Evolutionary conservation across 495 filamentous ascomycete species (phyloP), one percentile per base, ranked within the genome.

Genomic region (Eremomyces bilateralis): DNA sequence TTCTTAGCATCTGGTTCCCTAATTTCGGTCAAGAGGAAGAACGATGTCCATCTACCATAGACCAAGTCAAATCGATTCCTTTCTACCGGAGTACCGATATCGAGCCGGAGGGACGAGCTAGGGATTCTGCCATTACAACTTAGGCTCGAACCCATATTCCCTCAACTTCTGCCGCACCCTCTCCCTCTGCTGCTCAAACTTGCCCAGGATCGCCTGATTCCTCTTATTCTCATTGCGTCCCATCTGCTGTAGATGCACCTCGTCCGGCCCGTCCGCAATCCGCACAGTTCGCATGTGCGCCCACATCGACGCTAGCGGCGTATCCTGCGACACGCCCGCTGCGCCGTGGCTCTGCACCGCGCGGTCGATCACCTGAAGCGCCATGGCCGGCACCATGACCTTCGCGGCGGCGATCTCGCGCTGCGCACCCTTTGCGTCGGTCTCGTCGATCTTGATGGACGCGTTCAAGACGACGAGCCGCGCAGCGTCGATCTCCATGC

Each of bases 201-300:
- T 74, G 32, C 60, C 61, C 33, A 42, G 16, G 21, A 62, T 58
- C 34, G 82, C 61, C 28, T 65, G 57, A 32, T 60, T 71, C 27
- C 65, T 53, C 56, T 67, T 73, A 49, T 83, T 90, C 63, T 94
- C 83, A 33, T 80, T 71, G 45, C 68, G 67, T 8, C 81, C 84
- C 57, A 93, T 62, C 53, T 93, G 83, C 58, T 90, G 77, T 52
- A 93, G 53, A 56, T 93, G 83, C 25, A 90, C 82, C 65, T 93
- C 84, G 55, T 92, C 84, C 0, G 83, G 83, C 4, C 83, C 84
- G 56, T 93, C 83, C 3, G 80, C 83, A 47, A 93, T 69, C 35
- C 80, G 62, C 43, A 93, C 50, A 1, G 83, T 93, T 20, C 83
- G 62, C 44, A 80, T 76, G 34, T 67, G 54, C 16, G 83, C 78